These are phyloP conservation scores for Aureobasidium sp. DNA, from an alignment of 2,329 filamentous ascomycete species.

Conservation along the genomic window DNA sequence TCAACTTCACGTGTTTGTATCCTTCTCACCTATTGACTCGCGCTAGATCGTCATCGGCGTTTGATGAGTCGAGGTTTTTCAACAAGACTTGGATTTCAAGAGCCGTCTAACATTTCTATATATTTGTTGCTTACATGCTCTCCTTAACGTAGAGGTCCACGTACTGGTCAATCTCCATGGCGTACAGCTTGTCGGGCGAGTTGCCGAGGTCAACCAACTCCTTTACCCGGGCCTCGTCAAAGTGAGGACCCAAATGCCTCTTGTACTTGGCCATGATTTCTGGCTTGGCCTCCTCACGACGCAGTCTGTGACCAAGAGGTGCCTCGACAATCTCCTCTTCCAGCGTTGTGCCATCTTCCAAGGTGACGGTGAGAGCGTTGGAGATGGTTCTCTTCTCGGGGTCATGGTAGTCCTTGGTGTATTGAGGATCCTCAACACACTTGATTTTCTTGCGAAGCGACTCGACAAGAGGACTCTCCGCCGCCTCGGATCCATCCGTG, in stretches of 20 bases:
- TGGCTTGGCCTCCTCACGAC: constrained; percentile 94
- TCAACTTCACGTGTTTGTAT: background rate
- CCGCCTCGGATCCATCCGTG: constrained; percentile 83
- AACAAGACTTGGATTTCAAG: background rate
- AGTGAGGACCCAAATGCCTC: constrained; percentile 82
- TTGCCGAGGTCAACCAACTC: constrained; percentile 73
- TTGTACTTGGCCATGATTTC: constrained; percentile 94
- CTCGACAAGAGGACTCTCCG: constrained; percentile 81
- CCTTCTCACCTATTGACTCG: background rate
- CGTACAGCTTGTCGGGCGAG: constrained; percentile 65
- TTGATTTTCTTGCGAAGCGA: constrained; percentile 86
- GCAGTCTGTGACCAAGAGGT: constrained; percentile 81
- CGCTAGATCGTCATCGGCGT: background rate
- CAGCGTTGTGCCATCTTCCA: constrained; percentile 87
- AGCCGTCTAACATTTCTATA: background rate
- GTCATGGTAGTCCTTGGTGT: constrained; percentile 93
- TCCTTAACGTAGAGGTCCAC: constrained; percentile 72
- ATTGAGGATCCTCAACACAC: constrained; percentile 93
- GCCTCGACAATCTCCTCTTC: constrained; percentile 90
- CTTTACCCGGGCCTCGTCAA: constrained; percentile 65
- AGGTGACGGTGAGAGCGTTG: constrained; percentile 88
- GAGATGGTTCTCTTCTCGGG: constrained; percentile 89
- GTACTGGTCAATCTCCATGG: constrained; percentile 81
- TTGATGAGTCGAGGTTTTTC: background rate
- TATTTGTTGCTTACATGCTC: constrained; percentile 16